Percentiles rank a stretch among this genome's conserved stretches.
These are phyloP conservation scores for Aspergillus ostianus DNA, from an alignment of 495 filamentous ascomycete genomes.

Conservation along the genomic window DNA sequence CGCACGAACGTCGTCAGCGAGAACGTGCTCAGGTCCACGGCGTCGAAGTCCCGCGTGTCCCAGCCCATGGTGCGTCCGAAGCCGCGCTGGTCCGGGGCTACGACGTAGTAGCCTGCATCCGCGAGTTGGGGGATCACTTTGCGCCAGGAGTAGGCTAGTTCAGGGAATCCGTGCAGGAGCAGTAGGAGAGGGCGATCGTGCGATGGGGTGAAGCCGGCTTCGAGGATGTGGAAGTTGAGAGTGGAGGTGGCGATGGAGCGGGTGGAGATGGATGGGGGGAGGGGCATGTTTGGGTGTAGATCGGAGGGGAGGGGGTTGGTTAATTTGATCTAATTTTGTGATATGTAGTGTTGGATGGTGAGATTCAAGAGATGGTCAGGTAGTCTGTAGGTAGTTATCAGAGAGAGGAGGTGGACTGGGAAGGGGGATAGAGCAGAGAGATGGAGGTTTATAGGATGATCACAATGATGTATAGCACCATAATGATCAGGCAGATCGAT, in stretches of 20 bases:
- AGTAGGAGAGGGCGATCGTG: conserved; percentile 53
- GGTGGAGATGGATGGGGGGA: background rate
- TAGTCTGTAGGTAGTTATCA: no score
- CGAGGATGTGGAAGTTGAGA: conserved; percentile 58
- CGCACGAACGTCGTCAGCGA: conserved; percentile 58
- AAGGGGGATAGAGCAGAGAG: background rate
- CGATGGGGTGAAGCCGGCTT: conserved; percentile 40
- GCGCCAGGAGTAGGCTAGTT: conserved; percentile 70
- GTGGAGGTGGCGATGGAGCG: conserved; percentile 21
- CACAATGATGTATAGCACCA: background rate
- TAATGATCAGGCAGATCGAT: conserved; percentile 6
- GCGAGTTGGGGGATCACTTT: conserved; percentile 58
- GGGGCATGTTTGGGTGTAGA: background rate
- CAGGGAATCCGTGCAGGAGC: conserved; percentile 65
- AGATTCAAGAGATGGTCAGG: no score
- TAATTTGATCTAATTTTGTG: background rate
- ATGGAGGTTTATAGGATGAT: background rate
- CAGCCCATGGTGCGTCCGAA: conserved; percentile 66
- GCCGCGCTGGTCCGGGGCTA: conserved; percentile 66
- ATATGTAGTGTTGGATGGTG: no score
- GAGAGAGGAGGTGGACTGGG: no score
- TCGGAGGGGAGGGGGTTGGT: background rate
- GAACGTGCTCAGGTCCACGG: conserved; percentile 57
- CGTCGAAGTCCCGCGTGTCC: conserved; percentile 48
- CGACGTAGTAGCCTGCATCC: conserved; percentile 56